Evolutionary conservation across 1,139 yeast genomes (phyloP).

Genomic region (Geotrichum siamense): DNA sequence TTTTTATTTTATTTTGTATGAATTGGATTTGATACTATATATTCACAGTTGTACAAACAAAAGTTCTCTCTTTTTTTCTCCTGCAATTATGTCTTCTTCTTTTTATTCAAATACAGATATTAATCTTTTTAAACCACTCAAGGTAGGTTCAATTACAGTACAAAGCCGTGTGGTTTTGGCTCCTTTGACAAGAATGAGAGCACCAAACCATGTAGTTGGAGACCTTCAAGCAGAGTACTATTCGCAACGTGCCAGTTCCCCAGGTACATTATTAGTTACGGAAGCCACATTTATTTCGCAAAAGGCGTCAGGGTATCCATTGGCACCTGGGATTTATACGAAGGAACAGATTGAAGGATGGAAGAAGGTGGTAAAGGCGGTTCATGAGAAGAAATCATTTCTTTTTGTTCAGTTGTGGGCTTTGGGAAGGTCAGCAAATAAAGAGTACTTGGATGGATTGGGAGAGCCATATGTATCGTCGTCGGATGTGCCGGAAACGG

Average conservation of each 20-base stretch:
- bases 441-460: constrained; percentile 30
- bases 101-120: background rate
- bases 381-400: constrained; percentile 37
- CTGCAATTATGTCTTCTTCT: no score
- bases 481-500: constrained; percentile 33
- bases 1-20: no score
- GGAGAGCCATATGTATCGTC: constrained; percentile 21
- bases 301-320: constrained; percentile 30
- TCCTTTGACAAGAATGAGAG: constrained; percentile 49
- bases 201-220: constrained; percentile 37
- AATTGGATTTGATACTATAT: no score
- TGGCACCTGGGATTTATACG: constrained; percentile 42
- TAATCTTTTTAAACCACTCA: constrained; percentile 11
- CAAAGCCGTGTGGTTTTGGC: constrained; percentile 44
- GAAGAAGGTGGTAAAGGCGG: constrained; percentile 33
- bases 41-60: no score
- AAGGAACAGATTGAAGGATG: constrained; percentile 39
- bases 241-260: constrained; percentile 43
- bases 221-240: constrained; percentile 45
- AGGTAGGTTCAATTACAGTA: constrained; percentile 19
- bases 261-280: constrained; percentile 45
- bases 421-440: constrained; percentile 38
- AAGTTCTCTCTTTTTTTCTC: no score
- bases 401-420: constrained; percentile 40
- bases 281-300: constrained; percentile 41